Evolutionary conservation across 164 flowering plant genomes (phyloP), one percentile per base, ranked within the genome.

Genomic region (Stephania japonica): DNA sequence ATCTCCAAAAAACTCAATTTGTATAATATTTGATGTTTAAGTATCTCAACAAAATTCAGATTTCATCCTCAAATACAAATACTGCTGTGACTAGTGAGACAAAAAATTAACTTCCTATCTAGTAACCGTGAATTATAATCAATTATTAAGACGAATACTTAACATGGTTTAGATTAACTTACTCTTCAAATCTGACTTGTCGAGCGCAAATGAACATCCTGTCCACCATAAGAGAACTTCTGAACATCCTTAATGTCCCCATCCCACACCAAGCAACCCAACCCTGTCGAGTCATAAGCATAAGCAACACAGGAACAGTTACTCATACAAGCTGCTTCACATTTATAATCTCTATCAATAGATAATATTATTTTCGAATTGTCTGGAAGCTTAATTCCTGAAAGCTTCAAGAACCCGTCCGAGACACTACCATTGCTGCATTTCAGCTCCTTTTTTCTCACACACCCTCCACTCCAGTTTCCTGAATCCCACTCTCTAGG

Each of bases 391-490:
- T 71, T 71, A n/a, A 21, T 21, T 9, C 25, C 24, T 38, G 16
- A 7, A 38, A 71, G 18, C 66, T 59, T 61, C 66, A 38, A 7
- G 50, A 71, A 71, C 19, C 67, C 66, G 14, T 59, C 26, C 32
- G 4, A 7, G 44, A 23, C 24, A 13, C 59, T 70, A 12, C 43
- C 14, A 3, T 21, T 64, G 3, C 50, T 49, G 50, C 73, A 71
- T 9, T 71, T 14, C 16, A 71, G 26, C 6, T 32, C 66, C 19
- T 25, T 59, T 2, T 42, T 71, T n/a, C 73, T 59, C 6, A 71
- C 67, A 21, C 73, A 71, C 42, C 73, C 73, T 12, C 73, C 26
- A n/a, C 49, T 32, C 73, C 73, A 71, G 5, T 71, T 61, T n/a
- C 73, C 73, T 5, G 50, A 32, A 61, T 59, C 9, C 73, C 73